Conservation (phyloP, 768 basidiomycete species). For the Rossbeevera mucosa region DNA sequence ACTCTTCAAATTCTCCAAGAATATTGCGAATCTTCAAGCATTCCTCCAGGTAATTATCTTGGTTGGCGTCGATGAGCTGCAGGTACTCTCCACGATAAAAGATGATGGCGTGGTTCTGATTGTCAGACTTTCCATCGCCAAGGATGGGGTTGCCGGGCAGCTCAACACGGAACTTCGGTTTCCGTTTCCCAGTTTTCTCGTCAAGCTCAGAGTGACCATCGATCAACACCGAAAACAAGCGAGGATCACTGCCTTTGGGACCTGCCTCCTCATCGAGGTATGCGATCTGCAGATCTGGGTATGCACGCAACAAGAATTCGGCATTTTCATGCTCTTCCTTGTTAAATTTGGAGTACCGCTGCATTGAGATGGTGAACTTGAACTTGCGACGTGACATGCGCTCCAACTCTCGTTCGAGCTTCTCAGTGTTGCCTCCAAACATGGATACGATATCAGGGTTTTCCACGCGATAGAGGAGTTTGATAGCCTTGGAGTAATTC, state of each 20-base stretch:
- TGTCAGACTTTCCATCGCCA: slow-evolving; percentile 98
- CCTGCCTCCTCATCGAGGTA: slow-evolving; percentile 95
- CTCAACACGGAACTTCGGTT: slow-evolving; percentile 97
- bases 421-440: slow-evolving; percentile 95
- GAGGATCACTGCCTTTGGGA: slow-evolving; percentile 82
- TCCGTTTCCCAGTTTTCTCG: slow-evolving; percentile 79
- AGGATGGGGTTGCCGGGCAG: slow-evolving; percentile 98
- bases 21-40: slow-evolving; percentile 98
- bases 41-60: slow-evolving; percentile 99
- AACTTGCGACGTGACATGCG: slow-evolving; percentile 97
- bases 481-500: slow-evolving; percentile 99
- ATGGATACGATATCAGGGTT: slow-evolving; percentile 96
- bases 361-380: slow-evolving; percentile 98
- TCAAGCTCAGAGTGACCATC: slow-evolving; percentile 97
- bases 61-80: slow-evolving; percentile 98
- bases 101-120: slow-evolving; percentile 98
- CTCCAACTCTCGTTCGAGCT: slow-evolving; percentile 92
- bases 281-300: slow-evolving; percentile 97
- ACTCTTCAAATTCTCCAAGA: slow-evolving; percentile 96
- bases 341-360: slow-evolving; percentile 98
- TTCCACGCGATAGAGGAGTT: slow-evolving; percentile 96
- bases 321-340: slow-evolving; percentile 99
- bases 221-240: slow-evolving; percentile 88
- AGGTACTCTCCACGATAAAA: slow-evolving; percentile 99
- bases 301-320: slow-evolving; percentile 94